Evolutionary conservation across 768 basidiomycete species (phyloP), one percentile per base, ranked within the genome.

Genomic region (Lentinula aciculospora): DNA sequence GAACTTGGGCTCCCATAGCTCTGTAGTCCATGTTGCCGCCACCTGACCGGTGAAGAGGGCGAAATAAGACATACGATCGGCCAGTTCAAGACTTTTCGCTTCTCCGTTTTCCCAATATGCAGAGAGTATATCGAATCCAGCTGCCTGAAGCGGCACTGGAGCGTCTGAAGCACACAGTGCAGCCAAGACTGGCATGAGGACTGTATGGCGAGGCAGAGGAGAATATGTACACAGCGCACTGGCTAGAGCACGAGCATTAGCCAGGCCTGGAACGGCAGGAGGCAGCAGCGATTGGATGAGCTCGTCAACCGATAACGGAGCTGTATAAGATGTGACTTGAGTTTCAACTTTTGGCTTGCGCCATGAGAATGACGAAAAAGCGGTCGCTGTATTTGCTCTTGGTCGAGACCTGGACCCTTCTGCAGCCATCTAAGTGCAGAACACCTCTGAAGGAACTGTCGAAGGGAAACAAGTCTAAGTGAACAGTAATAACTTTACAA

Each of bases 111-210:
- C 82, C 72, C 82, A 84, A 66, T 85, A 92, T 2, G 85, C 78
- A 13, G 85, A 75, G 53, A 91, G 74, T 60, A 90, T 82, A 58
- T 92, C 89, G 62, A 78, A 89, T 0, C 89, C 90, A 0, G 83
- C 79, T 7, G 80, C 80, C 64, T 89, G 88, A 3, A 91, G 60
- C 0, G 82, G 71, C 0, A 75, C 60, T 1, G 88, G 86, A 0
- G 79, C 76, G 17, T 81, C 76, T 5, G 70, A 54, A 37, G 74
- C 68, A 66, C 89, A 91, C 10, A 92, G 74, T 1, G 80, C 75
- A 6, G 76, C 75, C 2, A 90, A 72, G 54, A 92, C 76, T 13
- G 86, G 83, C 55, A 77, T 80, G 13, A 91, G 70, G n/a, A 67
- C 59, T 25, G 80, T 72, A 25, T 76, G 70, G 36, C 73, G 77